phyloP scores from a whole-genome alignment of 148 eudicot species.

The Persicaria maculosa region DNA sequence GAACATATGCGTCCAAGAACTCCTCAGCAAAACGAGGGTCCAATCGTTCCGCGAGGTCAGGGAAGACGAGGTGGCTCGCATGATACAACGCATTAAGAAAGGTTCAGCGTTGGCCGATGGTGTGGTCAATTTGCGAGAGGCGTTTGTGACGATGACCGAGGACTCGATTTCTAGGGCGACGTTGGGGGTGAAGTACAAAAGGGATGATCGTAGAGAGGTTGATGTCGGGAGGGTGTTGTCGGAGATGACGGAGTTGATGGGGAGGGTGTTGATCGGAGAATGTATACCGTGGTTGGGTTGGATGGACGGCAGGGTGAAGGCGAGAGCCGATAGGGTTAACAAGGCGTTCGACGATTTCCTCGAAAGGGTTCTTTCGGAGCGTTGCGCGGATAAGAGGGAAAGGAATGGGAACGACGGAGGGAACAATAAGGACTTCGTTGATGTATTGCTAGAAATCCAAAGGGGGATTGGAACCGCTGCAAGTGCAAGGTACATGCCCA shows the following conservation, averaged over 20 bases:
- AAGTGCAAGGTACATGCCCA: too few species aligned
- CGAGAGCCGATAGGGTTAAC: too few species aligned
- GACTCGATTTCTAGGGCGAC: slow-evolving; percentile 25
- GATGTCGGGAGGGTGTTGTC: neutral
- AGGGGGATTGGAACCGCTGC: too few species aligned
- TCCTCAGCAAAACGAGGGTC: slow-evolving; percentile 15
- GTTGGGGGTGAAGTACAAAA: slow-evolving; percentile 14
- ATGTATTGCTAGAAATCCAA: too few species aligned
- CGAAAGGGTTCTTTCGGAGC: too few species aligned
- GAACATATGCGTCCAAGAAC: slow-evolving; percentile 13
- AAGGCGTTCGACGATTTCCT: too few species aligned
- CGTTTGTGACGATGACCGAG: slow-evolving; percentile 16
- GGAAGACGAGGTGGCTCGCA: neutral
- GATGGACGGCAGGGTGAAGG: too few species aligned
- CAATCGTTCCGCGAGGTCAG: slow-evolving; percentile 14
- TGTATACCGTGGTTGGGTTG: too few species aligned
- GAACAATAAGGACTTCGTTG: too few species aligned
- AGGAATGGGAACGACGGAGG: too few species aligned
- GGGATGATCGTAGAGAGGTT: neutral
- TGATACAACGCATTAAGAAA: neutral
- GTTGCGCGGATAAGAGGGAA: too few species aligned
- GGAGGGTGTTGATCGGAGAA: too few species aligned
- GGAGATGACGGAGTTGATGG: neutral
- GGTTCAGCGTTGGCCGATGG: neutral
- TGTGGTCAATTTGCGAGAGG: slow-evolving; percentile 24